Base-by-base conservation (phyloP, 2,329 filamentous ascomycete genomes). In the Neopestalotiopsis sp. region DNA sequence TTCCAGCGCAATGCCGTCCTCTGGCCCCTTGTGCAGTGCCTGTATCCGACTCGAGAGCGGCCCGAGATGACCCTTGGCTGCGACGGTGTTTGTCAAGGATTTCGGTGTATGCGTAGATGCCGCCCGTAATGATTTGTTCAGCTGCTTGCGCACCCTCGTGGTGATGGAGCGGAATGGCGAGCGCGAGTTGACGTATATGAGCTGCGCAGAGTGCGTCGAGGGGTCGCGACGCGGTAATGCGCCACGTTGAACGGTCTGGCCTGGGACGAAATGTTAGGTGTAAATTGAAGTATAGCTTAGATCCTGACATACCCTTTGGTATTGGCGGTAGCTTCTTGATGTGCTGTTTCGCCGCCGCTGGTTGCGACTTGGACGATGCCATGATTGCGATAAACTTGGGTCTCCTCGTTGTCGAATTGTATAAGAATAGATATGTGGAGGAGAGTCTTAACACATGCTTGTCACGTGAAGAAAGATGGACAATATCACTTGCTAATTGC, bases 91-190 rank as follows among this genome's bases (percentile, higher is more conserved):
- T 10, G 78, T 77, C 63, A 76, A 75, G 1, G 75, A 66, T 10
- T 67, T 68, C 13, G 69, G 67, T 57, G 73, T 72, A 12, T 74
- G 73, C 10, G 74, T 69, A 4, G 77, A 78, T 13, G 78, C 76
- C 17, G 80, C 77, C 28, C 79, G 80, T 13, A 85, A 82, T 4
- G 86, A 84, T 49, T 86, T 83, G 59, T 87, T 82, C 4, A 94
- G 88, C 1, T 90, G 85, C 69, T 89, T 89, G 70, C 89, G 87
- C 14, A 90, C 86, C 65, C 91, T 90, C 74, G 89, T 89, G 13
- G 93, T 85, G 4, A 88, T 84, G 12, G 91, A 88, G 79, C 93
- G 88, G 82, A 93, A 92, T 6, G 90, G 89, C 0, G 91, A 90
- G 49, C 83, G 83, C 56, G 87, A 80, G 49, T 88, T 89, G 68